These are phyloP conservation scores for Neonectria faginata DNA, from an alignment of 2,329 filamentous ascomycete genomes.

Conservation along the genomic window DNA sequence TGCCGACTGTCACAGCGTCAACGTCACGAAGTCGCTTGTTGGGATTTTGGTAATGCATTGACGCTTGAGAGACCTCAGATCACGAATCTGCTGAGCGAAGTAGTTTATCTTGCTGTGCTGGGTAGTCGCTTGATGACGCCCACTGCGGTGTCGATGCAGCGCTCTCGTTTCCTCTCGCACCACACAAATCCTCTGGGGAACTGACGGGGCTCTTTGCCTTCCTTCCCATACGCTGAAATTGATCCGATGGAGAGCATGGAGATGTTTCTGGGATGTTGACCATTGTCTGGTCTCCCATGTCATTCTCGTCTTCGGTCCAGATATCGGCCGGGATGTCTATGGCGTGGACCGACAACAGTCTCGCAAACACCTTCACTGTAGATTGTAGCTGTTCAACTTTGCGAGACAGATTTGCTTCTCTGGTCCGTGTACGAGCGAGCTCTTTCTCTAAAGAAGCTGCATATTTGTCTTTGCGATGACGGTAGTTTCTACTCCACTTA, in stretches of 20 bases:
- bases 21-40: neutral
- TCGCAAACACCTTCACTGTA: neutral
- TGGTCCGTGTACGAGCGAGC: conserved; percentile 20
- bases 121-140: neutral
- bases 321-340: neutral
- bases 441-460: conserved; percentile 26
- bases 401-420: conserved; percentile 21
- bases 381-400: conserved; percentile 24
- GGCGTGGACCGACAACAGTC: neutral
- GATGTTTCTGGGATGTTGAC: neutral
- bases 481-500: conserved; percentile 2
- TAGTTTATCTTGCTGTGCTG: neutral
- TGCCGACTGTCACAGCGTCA: conserved; percentile 35
- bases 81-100: neutral
- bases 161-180: neutral
- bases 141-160: neutral
- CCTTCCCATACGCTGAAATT: neutral
- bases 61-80: neutral
- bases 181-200: neutral
- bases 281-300: neutral
- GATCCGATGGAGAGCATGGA: neutral
- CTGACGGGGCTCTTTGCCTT: neutral
- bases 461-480: conserved; percentile 33
- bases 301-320: neutral
- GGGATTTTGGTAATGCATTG: neutral